phyloP scores from a whole-genome alignment of 2,329 filamentous ascomycete genomes.

The Venturia effusa region DNA sequence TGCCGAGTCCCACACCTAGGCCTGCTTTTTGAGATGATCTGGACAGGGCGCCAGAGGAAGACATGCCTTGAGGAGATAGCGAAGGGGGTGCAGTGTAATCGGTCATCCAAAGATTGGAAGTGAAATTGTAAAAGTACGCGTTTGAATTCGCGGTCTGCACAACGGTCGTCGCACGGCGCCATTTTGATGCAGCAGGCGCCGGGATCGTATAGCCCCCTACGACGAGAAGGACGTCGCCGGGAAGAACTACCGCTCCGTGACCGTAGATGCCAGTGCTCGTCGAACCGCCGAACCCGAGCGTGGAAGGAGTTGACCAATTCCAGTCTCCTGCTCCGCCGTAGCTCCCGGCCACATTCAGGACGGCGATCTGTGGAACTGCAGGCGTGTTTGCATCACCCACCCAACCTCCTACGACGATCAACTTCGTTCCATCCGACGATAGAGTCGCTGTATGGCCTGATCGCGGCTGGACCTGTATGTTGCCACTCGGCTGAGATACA shows the following conservation, averaged over 20 bases:
- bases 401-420: conserved; percentile 84
- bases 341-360: conserved; percentile 64
- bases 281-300: conserved; percentile 15
- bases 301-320: conserved; percentile 51
- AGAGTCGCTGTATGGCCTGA: conserved; percentile 84
- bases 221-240: conserved; percentile 51
- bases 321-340: conserved; percentile 54
- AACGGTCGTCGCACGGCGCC: conserved; percentile 18
- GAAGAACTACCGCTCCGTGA: conserved; percentile 50
- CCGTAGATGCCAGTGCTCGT: conserved; percentile 44
- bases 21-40: conserved; percentile 35
- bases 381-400: conserved; percentile 68
- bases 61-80: conserved; percentile 10
- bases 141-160: conserved; percentile 30
- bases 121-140: conserved; percentile 49
- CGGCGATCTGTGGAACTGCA: conserved; percentile 69
- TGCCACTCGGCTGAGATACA: conserved; percentile 15
- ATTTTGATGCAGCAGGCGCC: conserved; percentile 22
- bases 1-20: conserved; percentile 32
- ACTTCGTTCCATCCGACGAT: conserved; percentile 62
- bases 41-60: conserved; percentile 25
- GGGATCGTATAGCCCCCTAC: conserved; percentile 47
- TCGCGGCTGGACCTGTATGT: conserved; percentile 56
- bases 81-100: conserved; percentile 42
- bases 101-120: conserved; percentile 46